Evolutionary conservation across 305 asterid species (phyloP).

Genomic region (Fraxinus paxiana): DNA sequence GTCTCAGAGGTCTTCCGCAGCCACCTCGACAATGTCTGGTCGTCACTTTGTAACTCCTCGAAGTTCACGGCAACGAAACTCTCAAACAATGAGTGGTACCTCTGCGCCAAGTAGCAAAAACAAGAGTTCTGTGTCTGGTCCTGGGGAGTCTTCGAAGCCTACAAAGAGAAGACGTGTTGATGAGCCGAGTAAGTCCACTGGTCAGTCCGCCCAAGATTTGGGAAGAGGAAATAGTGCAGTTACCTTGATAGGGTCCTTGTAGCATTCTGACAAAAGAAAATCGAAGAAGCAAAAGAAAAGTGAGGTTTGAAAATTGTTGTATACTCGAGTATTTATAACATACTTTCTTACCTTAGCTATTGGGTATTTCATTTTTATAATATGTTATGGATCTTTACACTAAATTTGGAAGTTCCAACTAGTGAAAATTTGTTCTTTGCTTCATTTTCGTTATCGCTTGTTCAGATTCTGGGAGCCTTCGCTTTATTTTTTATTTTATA

Average conservation of each 20-base stretch:
- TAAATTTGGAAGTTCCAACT: not conserved
- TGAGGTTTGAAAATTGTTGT: slow-evolving; percentile 14
- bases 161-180: slow-evolving; percentile 41
- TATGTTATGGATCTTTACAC: not conserved
- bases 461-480: not conserved
- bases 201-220: slow-evolving; percentile 41
- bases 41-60: slow-evolving; percentile 42
- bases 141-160: slow-evolving; percentile 32
- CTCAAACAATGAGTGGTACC: slow-evolving; percentile 32
- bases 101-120: slow-evolving; percentile 41
- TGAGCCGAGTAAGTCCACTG: slow-evolving; percentile 30
- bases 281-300: slow-evolving; percentile 46
- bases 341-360: not conserved
- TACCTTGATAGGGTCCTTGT: slow-evolving; percentile 39
- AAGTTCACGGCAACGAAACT: slow-evolving; percentile 35
- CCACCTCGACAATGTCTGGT: slow-evolving; percentile 51
- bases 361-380: not conserved
- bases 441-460: not conserved
- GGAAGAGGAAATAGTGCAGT: slow-evolving; percentile 42
- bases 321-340: not conserved
- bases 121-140: slow-evolving; percentile 34
- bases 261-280: slow-evolving; percentile 39
- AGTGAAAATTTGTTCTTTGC: not conserved
- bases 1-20: slow-evolving; percentile 42
- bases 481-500: not conserved